Conservation (phyloP, 2,329 filamentous ascomycete species). For the Iodosphaeria phyllophila region DNA sequence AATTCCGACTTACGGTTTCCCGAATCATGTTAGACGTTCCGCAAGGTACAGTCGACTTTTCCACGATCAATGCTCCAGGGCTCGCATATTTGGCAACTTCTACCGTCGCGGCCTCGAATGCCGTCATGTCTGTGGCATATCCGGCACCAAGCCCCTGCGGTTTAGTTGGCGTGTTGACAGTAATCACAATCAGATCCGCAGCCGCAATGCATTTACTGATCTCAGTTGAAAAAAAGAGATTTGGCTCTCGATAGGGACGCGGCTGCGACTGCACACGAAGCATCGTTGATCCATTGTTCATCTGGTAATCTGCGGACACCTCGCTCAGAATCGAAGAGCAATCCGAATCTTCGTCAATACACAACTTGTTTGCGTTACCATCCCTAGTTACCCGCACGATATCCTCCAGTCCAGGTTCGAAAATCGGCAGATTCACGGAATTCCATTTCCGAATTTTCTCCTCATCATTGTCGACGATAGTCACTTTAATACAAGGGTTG, state of each 20-base stretch:
- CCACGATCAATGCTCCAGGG: constrained; percentile 54
- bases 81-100: constrained; percentile 49
- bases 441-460: constrained; percentile 55
- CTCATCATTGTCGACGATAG: constrained; percentile 54
- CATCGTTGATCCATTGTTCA: constrained; percentile 11
- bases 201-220: constrained; percentile 40
- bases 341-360: too few species aligned
- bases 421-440: constrained; percentile 53
- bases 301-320: constrained; percentile 9
- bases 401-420: constrained; percentile 53
- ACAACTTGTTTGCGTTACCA: too few species aligned
- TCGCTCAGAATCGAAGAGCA: constrained; percentile 11
- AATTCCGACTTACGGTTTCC: constrained; percentile 34
- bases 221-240: constrained; percentile 58
- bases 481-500: constrained; percentile 52
- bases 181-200: constrained; percentile 57
- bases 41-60: constrained; percentile 68
- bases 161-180: constrained; percentile 69
- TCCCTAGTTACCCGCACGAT: constrained; percentile 48
- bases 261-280: too few species aligned
- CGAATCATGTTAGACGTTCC: constrained; percentile 52
- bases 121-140: constrained; percentile 52
- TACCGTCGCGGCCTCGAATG: constrained; percentile 49
- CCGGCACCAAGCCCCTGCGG: constrained; percentile 49
- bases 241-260: constrained; percentile 34